Evolutionary conservation across 2,329 filamentous ascomycete species (phyloP), one percentile per base, ranked within the genome.

Genomic region (Penicillium sp.): DNA sequence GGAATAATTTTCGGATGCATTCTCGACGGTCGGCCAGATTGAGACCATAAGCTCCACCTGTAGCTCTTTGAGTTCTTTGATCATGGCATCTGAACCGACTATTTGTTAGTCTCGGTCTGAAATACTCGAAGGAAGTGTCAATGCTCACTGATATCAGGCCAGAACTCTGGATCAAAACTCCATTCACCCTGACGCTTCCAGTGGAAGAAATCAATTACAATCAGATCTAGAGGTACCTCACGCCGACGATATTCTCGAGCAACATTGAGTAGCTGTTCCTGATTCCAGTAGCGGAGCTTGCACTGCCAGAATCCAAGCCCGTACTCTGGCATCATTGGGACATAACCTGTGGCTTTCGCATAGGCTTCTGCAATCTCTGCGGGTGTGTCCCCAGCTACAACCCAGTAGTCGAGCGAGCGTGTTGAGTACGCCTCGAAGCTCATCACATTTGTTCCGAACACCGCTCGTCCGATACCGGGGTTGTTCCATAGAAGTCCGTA

Each of bases 401-500:
- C 68, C 86, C 86, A 88, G 62, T 87, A 88, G 62, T 89, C 86
- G 0, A 89, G 73, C 1, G 74, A 71, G 10, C 79, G 79, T 0
- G 85, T 87, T 0, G 83, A 84, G 39, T 77, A 78, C 0, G 85
- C 84, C 64, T 88, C 85, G 48, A 87, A 88, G 19, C 76, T 83
- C 75, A 82, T 88, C 6, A 82, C 73, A 54, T 87, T 87, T 50
- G 79, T 84, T 0, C 85, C 84, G 3, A 89, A 76, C 0, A 88
- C 80, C 0, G 83, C 86, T 14, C 83, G 77, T 0, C 86, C 86
- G 21, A 89, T 76, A 0, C 76, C 80, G 0, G 86, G 86, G 60
- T 87, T 88, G 62, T 89, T 88, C 86, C 86, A 89, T 0, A 89
- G 72, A 2, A 89, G 73, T 0, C 86, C 86, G 59, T 89, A 89